Evolutionary conservation across 176 grass and related monocot genomes (phyloP), one percentile per base, ranked within the genome.

Genomic region (Zea mays): DNA sequence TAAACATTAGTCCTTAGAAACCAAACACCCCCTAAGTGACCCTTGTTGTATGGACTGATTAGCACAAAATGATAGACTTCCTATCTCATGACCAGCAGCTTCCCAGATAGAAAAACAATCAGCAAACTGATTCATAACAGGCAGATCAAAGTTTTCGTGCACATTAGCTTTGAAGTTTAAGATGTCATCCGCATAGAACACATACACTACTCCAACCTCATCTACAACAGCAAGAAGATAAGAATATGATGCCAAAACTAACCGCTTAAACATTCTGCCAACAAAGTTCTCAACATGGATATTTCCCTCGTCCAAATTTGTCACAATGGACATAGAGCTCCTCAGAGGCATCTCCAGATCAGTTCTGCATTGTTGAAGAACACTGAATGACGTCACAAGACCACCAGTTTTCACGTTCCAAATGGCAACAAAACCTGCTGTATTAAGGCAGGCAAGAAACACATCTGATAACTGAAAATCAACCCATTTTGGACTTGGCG

Each of bases 391-490:
- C 4, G 83, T 65, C 48, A 86, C 45, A 55, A 67, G 43, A 8
- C 54, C 61, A 64, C 89, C 89, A 81, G 85, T 79, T 82, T 90
- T 88, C 57, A 75, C 75, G 82, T 81, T 77, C 86, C 89, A 98
- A 77, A 98, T 84, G 61, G 77, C 71, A 57, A 94, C 79, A 12
- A 94, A 88, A 81, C 95, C 95, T 71, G 72, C 73, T 33, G 62
- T 50, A 13, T 62, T 81, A 72, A 98, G 92, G 74, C 87, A 94
- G 61, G 85, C 79, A 77, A 98, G 87, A 90, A 90, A 92, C 51
- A 83, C 74, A 76, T 92, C 91, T 81, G 92, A 94, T 70, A 98
- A 84, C 80, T 94, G 95, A 49, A 92, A 92, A 74, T 98, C 95
- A 13, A 84, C 83, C 95, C 91, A 94, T 65, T 90, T 85, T 58